A percentile compares a stretch with the other conserved stretches of the same genome.
These are phyloP conservation scores for Gnetum montanum DNA, from an alignment of 75 land plant species.

Conservation along the genomic window DNA sequence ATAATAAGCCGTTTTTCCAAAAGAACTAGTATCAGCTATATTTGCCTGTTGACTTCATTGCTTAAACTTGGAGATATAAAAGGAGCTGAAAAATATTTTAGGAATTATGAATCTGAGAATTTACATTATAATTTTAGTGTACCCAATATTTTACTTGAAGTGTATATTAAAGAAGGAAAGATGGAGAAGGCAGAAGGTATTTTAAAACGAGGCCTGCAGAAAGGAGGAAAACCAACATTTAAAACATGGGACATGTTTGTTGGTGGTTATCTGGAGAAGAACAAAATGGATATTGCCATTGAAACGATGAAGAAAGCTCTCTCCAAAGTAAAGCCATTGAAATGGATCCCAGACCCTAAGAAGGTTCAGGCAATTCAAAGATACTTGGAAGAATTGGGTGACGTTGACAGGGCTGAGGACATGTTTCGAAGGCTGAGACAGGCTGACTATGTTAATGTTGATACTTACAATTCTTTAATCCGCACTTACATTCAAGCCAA, in stretches of 20 bases:
- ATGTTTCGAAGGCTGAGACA: constrained; percentile 31
- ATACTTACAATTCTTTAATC: constrained; percentile 42
- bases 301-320: constrained; percentile 23
- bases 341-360: constrained; percentile 37
- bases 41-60: constrained; percentile 40
- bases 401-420: constrained; percentile 53
- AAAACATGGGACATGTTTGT: constrained; percentile 31
- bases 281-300: constrained; percentile 18
- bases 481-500: constrained; percentile 54
- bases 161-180: constrained; percentile 28
- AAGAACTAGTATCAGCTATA: constrained; percentile 26
- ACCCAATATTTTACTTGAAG: constrained; percentile 13
- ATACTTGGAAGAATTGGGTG: constrained; percentile 22
- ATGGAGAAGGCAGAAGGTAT: constrained; percentile 24
- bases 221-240: constrained; percentile 3
- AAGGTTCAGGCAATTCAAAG: constrained; percentile 9
- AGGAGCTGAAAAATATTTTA: constrained; percentile 14
- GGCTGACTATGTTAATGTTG: constrained; percentile 20
- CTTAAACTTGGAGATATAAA: constrained; percentile 27
- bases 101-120: constrained; percentile 31
- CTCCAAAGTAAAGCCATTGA: constrained; percentile 25
- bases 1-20: constrained; percentile 11
- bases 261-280: constrained; percentile 20
- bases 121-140: constrained; percentile 29
- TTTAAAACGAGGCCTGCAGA: constrained; percentile 10